phyloP scores from a whole-genome alignment of 140 eudicot species.

The Stevia rebaudiana region DNA sequence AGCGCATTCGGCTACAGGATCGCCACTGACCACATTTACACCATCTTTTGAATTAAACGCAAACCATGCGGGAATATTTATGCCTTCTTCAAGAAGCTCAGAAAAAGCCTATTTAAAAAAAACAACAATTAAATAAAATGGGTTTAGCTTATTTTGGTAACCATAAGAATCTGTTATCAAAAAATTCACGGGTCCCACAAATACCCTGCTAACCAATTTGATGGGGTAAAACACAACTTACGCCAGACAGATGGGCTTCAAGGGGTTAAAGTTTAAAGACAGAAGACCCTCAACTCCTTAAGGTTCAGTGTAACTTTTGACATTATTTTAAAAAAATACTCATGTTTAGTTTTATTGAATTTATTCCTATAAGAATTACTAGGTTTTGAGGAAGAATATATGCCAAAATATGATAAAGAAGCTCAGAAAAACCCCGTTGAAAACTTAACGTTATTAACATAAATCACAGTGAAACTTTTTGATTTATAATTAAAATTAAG shows the following conservation, averaged over 20 bases:
- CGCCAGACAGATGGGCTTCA: no score
- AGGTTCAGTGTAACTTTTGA: not conserved
- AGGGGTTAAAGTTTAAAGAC: no score
- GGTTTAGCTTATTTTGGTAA: not conserved
- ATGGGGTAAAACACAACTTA: no score
- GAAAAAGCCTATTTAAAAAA: conserved; percentile 55
- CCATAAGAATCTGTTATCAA: not conserved
- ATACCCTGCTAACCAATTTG: no score
- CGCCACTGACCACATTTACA: conserved; percentile 69
- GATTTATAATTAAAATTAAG: no score
- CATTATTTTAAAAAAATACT: not conserved
- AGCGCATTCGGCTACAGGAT: conserved; percentile 65
- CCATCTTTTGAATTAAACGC: conserved; percentile 77
- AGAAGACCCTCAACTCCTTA: no score
- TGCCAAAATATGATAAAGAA: not conserved
- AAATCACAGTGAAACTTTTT: no score
- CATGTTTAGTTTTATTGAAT: not conserved
- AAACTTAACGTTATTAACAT: no score
- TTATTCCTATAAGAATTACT: not conserved
- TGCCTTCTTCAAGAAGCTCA: conserved; percentile 79
- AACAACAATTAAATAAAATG: not conserved
- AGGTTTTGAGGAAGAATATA: conserved; percentile 11
- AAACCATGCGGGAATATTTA: conserved; percentile 79
- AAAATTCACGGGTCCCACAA: not conserved
- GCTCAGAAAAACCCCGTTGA: no score